phyloP scores from a whole-genome alignment of 371 early-diverging fungal species.

The Saksenaea oblongispora region DNA sequence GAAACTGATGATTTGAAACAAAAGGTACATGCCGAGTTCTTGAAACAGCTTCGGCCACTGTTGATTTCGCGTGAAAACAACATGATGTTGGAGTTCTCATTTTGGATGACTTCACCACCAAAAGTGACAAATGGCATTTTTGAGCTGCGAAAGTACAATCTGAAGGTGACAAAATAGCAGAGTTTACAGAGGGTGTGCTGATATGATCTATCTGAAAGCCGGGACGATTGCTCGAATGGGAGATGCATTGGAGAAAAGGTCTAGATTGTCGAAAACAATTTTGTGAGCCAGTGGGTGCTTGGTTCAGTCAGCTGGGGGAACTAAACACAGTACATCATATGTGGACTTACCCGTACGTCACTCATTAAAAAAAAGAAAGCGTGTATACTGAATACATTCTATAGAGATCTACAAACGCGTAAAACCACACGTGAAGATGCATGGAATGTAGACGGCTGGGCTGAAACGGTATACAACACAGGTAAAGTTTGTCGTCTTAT shows the following conservation, averaged over 20 bases:
- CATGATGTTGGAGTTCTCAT: slow-evolving; percentile 90
- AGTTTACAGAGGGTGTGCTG: no score
- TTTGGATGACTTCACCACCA: slow-evolving; percentile 85
- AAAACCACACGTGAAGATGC: slow-evolving; percentile 88
- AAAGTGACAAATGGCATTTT: slow-evolving; percentile 80
- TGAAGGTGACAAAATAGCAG: slow-evolving; percentile 56
- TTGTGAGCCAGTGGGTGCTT: slow-evolving; percentile 92
- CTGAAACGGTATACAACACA: slow-evolving; percentile 90
- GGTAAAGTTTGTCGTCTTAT: no score
- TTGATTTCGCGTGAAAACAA: slow-evolving; percentile 77
- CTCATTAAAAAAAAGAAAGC: no score
- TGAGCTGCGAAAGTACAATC: slow-evolving; percentile 85
- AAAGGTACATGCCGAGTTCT: slow-evolving; percentile 47
- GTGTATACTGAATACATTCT: no score
- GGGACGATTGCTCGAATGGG: slow-evolving; percentile 91
- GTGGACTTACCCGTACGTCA: slow-evolving; percentile 86
- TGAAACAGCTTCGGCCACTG: slow-evolving; percentile 68
- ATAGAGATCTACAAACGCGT: slow-evolving; percentile 79
- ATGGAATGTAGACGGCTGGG: slow-evolving; percentile 94
- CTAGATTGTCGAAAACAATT: slow-evolving; percentile 85
- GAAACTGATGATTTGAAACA: neutral
- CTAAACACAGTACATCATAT: slow-evolving; percentile 92
- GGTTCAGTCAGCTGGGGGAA: slow-evolving; percentile 91
- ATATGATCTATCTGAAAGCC: slow-evolving; percentile 68
- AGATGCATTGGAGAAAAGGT: slow-evolving; percentile 85